Evolutionary conservation across 805 yeast genomes (phyloP).

Genomic region (Wickerhamiella nectarea): DNA sequence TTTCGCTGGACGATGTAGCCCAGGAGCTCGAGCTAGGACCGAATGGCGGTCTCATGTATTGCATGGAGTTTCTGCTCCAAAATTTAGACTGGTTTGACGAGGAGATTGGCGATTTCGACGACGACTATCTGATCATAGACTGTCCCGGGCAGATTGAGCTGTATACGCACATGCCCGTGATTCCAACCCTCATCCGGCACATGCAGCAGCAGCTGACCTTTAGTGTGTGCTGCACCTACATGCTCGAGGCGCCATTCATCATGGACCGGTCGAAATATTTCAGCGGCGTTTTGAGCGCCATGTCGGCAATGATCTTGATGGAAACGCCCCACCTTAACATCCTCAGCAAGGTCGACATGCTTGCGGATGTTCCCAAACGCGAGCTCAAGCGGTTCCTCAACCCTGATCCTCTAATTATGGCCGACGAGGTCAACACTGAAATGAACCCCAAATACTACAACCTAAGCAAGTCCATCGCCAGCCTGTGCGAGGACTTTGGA

Average conservation of each 20-base stretch:
- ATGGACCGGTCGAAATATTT: constrained; percentile 84
- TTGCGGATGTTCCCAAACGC: constrained; percentile 47
- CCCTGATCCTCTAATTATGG: constrained; percentile 75
- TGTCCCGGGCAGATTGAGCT: constrained; percentile 75
- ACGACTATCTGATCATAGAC: constrained; percentile 78
- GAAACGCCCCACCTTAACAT: constrained; percentile 93
- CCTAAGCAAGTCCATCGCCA: constrained; percentile 71
- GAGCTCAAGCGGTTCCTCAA: constrained; percentile 72
- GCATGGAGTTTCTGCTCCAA: constrained; percentile 76
- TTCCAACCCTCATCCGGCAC: constrained; percentile 81
- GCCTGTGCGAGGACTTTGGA: constrained; percentile 90
- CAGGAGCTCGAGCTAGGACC: constrained; percentile 91
- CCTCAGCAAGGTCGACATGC: constrained; percentile 72
- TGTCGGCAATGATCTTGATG: constrained; percentile 93
- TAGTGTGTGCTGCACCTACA: constrained; percentile 81
- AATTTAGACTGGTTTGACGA: constrained; percentile 96
- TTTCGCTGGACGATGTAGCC: constrained; percentile 86
- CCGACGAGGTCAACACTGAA: constrained; percentile 34
- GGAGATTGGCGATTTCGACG: constrained; percentile 89
- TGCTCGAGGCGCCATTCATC: constrained; percentile 88
- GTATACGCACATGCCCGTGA: constrained; percentile 85
- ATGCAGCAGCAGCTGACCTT: constrained; percentile 67
- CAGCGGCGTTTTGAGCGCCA: constrained; percentile 89
- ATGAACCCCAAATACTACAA: constrained; percentile 52
- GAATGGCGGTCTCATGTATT: constrained; percentile 84